phyloP scores from a whole-genome alignment of 1,284 basidiomycete species.

The Microbotryum saponariae region DNA sequence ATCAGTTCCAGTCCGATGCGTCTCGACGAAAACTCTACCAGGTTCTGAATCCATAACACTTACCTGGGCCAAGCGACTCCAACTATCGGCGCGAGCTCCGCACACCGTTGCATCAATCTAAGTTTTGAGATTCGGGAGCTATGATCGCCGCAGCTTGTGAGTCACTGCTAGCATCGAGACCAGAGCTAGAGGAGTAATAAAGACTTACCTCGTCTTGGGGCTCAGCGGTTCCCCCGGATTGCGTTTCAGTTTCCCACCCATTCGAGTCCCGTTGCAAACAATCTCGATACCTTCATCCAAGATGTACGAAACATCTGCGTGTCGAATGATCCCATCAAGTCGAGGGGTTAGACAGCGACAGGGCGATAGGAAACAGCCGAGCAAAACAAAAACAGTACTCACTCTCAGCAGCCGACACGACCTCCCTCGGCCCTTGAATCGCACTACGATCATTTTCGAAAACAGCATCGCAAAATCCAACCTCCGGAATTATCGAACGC shows the following conservation, averaged over 20 bases:
- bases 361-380: neutral
- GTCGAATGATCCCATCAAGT: slow-evolving; percentile 42
- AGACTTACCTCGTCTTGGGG: slow-evolving; percentile 54
- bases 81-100: neutral
- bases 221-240: slow-evolving; percentile 46
- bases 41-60: neutral
- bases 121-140: slow-evolving; percentile 51
- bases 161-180: neutral
- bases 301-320: slow-evolving; percentile 62
- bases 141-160: neutral
- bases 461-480: slow-evolving; percentile 53
- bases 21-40: neutral
- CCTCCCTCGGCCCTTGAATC: slow-evolving; percentile 22
- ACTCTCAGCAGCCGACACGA: slow-evolving; percentile 31
- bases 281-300: slow-evolving; percentile 54
- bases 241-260: slow-evolving; percentile 61
- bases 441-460: slow-evolving; percentile 55
- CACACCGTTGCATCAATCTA: slow-evolving; percentile 9
- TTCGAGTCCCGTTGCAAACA: slow-evolving; percentile 64
- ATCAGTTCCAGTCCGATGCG: neutral
- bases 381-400: neutral
- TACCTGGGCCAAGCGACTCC: neutral
- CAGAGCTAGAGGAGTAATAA: neutral
- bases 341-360: slow-evolving; percentile 25
- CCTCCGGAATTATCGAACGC: slow-evolving; percentile 40